Conservation (phyloP, 2,329 filamentous ascomycete genomes). For the Trichocomaceae sp. region DNA sequence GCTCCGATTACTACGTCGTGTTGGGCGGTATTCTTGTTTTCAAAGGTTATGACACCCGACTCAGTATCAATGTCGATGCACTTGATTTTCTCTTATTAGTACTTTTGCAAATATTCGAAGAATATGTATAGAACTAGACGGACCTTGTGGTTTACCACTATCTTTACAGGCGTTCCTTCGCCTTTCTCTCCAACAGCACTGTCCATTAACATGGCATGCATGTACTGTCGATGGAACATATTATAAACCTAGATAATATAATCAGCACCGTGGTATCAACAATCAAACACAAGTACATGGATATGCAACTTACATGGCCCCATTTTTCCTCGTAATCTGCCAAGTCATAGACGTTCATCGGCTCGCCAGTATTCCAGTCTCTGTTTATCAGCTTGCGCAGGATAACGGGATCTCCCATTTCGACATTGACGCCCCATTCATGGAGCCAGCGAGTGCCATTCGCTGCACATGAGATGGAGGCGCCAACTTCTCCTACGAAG, state of each 20-base stretch:
- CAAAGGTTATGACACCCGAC: conserved; percentile 46
- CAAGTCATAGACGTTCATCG: conserved; percentile 57
- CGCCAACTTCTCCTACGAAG: conserved; percentile 62
- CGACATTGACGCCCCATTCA: conserved; percentile 60
- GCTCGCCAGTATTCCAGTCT: conserved; percentile 64
- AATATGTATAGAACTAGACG: neutral
- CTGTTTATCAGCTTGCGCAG: conserved; percentile 61
- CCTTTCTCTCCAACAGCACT: conserved; percentile 48
- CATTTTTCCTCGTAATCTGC: conserved; percentile 59
- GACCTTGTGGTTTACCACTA: conserved; percentile 52
- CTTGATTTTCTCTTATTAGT: neutral
- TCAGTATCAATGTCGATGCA: conserved; percentile 47
- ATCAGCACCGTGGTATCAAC: neutral
- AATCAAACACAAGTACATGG: neutral
- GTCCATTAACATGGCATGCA: conserved; percentile 62
- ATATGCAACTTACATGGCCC: conserved; percentile 45
- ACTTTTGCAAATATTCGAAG: neutral
- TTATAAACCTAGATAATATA: conserved; percentile 44
- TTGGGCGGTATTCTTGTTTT: conserved; percentile 43
- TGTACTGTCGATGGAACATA: conserved; percentile 64
- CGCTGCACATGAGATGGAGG: conserved; percentile 61
- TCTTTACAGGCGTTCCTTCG: conserved; percentile 46
- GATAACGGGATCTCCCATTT: conserved; percentile 59
- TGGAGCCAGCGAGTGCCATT: conserved; percentile 65
- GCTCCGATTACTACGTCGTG: conserved; percentile 60